Evolutionary conservation across 2,329 filamentous ascomycete species (phyloP).

Genomic region (Mycosphaerella arachidis): DNA sequence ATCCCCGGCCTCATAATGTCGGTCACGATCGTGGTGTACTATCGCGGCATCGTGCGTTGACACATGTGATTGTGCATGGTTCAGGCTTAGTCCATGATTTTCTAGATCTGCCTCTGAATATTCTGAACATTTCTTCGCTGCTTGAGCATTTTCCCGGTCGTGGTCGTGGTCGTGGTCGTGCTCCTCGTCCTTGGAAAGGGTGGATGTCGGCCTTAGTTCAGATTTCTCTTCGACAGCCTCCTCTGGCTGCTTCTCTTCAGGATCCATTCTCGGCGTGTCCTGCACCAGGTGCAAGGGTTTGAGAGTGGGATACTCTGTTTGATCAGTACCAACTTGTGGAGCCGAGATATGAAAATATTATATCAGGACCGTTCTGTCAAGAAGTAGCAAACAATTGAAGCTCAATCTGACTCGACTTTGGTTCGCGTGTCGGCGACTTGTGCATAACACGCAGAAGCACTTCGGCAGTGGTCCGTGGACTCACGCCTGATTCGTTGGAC

Average conservation of each 20-base stretch:
- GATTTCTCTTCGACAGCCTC: slow-evolving; percentile 17
- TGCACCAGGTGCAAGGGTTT: background rate
- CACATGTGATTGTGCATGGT: slow-evolving; percentile 27
- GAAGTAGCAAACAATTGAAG: background rate
- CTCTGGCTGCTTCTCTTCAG: slow-evolving; percentile 12
- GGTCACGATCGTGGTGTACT: slow-evolving; percentile 17
- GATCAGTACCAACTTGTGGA: background rate
- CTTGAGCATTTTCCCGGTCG: background rate
- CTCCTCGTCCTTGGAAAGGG: slow-evolving; percentile 9
- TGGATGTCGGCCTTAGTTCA: slow-evolving; percentile 8
- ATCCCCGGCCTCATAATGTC: slow-evolving; percentile 43
- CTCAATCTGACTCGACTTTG: background rate
- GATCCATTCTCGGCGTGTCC: slow-evolving; percentile 2
- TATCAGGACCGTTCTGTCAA: background rate
- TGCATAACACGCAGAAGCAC: background rate
- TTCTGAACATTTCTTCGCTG: slow-evolving; percentile 5
- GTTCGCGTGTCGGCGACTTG: background rate
- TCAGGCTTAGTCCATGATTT: slow-evolving; percentile 20
- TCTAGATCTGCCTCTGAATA: slow-evolving; percentile 12
- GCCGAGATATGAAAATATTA: background rate
- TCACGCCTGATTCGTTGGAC: background rate
- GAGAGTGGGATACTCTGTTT: background rate
- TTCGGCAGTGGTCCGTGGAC: background rate
- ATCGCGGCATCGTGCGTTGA: slow-evolving; percentile 30
- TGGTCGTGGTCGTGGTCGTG: background rate